A percentile compares a stretch with the other conserved stretches of the same genome.
Conservation (phyloP, 2,329 filamentous ascomycete species). For the Verticillium tricorpus region DNA sequence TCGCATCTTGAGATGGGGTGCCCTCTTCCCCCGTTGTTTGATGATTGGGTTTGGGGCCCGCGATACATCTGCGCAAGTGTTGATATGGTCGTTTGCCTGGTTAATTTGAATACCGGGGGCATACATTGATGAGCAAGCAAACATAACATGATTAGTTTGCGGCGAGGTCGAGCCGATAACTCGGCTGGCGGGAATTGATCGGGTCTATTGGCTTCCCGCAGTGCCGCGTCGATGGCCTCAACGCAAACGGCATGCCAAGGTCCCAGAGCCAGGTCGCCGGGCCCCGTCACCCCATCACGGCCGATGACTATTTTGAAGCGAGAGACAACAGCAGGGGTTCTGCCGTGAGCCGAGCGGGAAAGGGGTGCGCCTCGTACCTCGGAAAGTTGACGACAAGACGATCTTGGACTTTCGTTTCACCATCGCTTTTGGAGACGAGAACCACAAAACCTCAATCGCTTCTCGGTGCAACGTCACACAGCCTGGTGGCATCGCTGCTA, state of each 20-base stretch:
- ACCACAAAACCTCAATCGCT: neutral
- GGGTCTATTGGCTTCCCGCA: neutral
- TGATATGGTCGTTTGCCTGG: no score
- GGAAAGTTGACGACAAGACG: neutral
- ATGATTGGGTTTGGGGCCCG: no score
- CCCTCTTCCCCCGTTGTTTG: neutral
- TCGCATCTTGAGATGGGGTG: neutral
- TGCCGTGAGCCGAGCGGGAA: neutral
- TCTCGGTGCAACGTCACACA: neutral
- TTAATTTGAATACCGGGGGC: no score
- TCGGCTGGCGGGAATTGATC: neutral
- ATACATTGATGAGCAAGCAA: no score
- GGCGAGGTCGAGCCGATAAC: no score
- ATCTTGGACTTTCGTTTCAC: neutral
- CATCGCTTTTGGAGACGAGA: neutral
- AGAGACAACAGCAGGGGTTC: neutral
- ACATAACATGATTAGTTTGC: no score
- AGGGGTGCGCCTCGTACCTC: neutral
- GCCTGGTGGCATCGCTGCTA: neutral
- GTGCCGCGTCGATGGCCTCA: neutral
- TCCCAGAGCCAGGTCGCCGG: neutral
- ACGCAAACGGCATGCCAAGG: neutral
- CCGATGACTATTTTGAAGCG: neutral
- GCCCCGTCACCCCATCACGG: neutral
- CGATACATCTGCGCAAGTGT: no score